Base-by-base conservation (phyloP, 2,329 filamentous ascomycete species). In the Cercospora beticola region DNA sequence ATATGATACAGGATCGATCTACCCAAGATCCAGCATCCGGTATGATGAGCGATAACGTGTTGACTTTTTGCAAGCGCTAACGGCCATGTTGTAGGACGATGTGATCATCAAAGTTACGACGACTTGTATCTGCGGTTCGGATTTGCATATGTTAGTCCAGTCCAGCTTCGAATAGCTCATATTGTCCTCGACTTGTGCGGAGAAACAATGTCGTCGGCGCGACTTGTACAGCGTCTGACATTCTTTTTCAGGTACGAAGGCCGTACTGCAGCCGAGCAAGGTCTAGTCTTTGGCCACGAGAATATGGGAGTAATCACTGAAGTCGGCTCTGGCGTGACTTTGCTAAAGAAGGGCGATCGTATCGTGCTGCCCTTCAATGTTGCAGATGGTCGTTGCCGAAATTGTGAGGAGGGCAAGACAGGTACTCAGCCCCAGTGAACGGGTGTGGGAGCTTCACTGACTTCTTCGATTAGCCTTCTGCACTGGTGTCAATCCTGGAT, bases 341-440 rank as follows among this genome's bases (percentile, higher is more conserved):
- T 88, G 0, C 76, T 90, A 16, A 85, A 89, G 73, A 86, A 88
- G 71, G 87, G 88, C 2, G 88, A 90, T 69, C 83, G 88, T 1
- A 85, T 90, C 4, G 87, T 90, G 2, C 84, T 90, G 77, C 88
- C 88, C 0, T 90, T 89, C 80, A 89, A 89, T 65, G 87, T 89
- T 1, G 87, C 87, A 6, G 86, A 89, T 72, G 87, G 87, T 1
- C 82, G 87, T 12, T 90, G 88, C 76, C 83, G 84, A 18, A 89
- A 89, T 72, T 89, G 88, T 67, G 88, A 90, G 73, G 86, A 89
- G 71, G 87, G 88, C 2, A 84, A 83, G 68, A 90, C 88, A 46
- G 60, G 60, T 62, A 52, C 10, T 12, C 5, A n/a, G 12, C 14
- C 28, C 6, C 10, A 12, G 36, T 62, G 31, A 28, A 6, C 56